phyloP scores from a whole-genome alignment of 441 rosid species.

The Breynia disticha region DNA sequence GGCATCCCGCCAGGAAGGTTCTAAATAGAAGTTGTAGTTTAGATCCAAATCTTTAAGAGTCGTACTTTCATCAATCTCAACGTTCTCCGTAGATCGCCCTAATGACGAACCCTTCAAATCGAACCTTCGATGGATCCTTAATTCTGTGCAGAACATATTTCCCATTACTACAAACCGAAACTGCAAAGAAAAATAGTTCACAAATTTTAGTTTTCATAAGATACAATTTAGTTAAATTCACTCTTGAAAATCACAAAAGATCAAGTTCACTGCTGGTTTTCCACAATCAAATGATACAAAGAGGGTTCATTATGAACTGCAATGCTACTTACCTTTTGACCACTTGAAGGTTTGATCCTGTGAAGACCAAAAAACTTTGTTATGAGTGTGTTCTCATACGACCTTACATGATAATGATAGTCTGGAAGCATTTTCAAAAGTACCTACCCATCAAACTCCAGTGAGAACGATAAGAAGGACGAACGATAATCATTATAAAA shows the following conservation, averaged over 20 bases:
- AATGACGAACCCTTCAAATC: constrained; percentile 94
- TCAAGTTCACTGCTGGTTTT: not conserved
- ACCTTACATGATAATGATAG: constrained; percentile 83
- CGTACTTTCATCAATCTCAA: constrained; percentile 94
- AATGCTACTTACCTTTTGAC: constrained; percentile 62
- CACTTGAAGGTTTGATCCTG: constrained; percentile 96
- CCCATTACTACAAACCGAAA: constrained; percentile 99
- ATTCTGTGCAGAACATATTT: constrained; percentile 97
- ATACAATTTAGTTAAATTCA: no score
- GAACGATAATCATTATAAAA: not conserved
- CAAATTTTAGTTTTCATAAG: not conserved
- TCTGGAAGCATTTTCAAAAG: constrained; percentile 93
- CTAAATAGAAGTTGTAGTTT: constrained; percentile 62
- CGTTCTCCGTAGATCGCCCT: constrained; percentile 83
- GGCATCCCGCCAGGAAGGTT: constrained; percentile 90
- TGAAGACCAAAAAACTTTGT: constrained; percentile 99
- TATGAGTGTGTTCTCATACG: constrained; percentile 87
- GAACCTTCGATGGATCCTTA: constrained; percentile 88
- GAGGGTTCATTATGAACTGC: not conserved
- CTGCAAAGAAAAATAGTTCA: constrained; percentile 40
- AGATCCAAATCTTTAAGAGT: constrained; percentile 95
- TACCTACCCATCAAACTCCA: constrained; percentile 42
- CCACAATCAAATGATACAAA: not conserved
- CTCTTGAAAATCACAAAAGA: not conserved
- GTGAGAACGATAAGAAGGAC: constrained; percentile 7